Base-by-base conservation (phyloP, 176 grass and related monocot genomes). In the Dendrocalamus sinicus region DNA sequence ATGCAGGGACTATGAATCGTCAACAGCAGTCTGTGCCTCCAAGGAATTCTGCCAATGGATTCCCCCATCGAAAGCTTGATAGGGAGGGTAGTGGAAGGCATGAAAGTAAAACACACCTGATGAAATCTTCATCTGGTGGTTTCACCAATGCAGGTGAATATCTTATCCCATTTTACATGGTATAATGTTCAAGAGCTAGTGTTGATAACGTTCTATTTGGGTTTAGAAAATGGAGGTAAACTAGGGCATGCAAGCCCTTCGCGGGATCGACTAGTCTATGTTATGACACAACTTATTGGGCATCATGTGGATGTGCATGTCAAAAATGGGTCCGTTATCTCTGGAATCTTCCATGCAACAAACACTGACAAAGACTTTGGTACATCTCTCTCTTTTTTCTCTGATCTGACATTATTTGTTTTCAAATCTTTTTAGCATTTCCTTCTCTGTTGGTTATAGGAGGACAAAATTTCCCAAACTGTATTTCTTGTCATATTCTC, bases 281-380 rank as follows among this genome's bases (percentile, higher is more conserved):
- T 91, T 50, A 69, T 90, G 73, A 88, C 93, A 45, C 88, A 86
- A 73, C 87, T 99, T 89, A 91, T 92, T 47, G 97, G 97, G 37
- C 88, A 92, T 72, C 88, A 59, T 76, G 97, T 96, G 43, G 94
- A 99, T 16, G 94, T 99, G 46, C 94, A 91, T 88, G 90, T 96
- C 43, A 96, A 99, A 86, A 96, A 99, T 84, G 97, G 97, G 8
- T 96, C 97, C 80, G 46, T 99, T 75, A 88, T 99, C 77, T 99
- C 97, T 80, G 97, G 96, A 88, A 99, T 99, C 73, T 94, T 99
- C 71, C 90, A 99, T 73, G 90, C 90, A 86, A 82, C 97, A 64
- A 92, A 93, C 91, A 87, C 85, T 37, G 94, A 94, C 80, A 94
- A 92, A 91, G 97, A 93, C 90, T 94, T 96, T 0, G 97, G 97